Evolutionary conservation across 371 early-diverging fungal species (phyloP), one percentile per base, ranked within the genome.

Genomic region (Mucor sp.): DNA sequence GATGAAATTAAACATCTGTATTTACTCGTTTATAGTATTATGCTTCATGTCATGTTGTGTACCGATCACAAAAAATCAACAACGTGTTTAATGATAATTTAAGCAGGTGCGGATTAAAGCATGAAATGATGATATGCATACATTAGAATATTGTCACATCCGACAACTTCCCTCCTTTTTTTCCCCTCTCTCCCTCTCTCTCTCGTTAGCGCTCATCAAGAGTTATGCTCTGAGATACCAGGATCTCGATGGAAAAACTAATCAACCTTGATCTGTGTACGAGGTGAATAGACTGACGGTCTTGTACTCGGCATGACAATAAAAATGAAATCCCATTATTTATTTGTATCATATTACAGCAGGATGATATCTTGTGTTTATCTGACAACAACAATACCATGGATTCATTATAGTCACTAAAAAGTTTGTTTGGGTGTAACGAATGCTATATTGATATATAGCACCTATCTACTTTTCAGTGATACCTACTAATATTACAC

Each of bases 1-100:
- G 50, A 62, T 62, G 62, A 62, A 60, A 60, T 60, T 62, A 32
- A 62, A 62, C 62, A 48, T 62, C 62, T 62, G 50, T 62, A 62
- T 62, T 62, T 62, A 62, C 61, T 17, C 44, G 7, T 25, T 12
- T 60, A 25, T 41, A 60, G 41, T 60, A 23, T 47, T 44, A 44
- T 39, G 43, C 23, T 58, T 60, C 37, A 41, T 60, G 60, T 48
- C 41, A 62, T 62, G 62, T 62, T 62, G 62, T 62, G 62, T 48
- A 48, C 47, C 62, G 62, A 62, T 62, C 62, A 62, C 37, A 25
- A 50, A 50, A 50, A 23, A 60, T 60, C 32, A 48, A 62, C 48
- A 62, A 62, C 62, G 62, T 62, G 62, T 62, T 62, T 62, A 41
- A 41, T 50, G 50, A 50, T 50, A 50, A 50, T 50, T 50, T 50